Base-by-base conservation (phyloP, 1,284 basidiomycete species). In the Cryptococcus sp. region DNA sequence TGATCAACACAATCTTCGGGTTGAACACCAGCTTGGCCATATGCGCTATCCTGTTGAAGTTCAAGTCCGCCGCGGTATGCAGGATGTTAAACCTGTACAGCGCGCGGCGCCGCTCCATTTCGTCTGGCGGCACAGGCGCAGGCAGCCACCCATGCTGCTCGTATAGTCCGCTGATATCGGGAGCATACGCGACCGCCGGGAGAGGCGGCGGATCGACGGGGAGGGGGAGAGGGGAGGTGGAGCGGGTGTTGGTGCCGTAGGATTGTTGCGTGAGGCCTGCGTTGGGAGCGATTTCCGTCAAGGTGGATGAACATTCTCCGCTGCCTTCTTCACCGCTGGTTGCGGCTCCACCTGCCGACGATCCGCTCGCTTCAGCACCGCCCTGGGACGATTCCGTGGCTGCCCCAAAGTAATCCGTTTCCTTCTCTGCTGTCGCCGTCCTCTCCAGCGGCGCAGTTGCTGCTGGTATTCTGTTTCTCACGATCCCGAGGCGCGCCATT, bases 21-120 rank as follows among this genome's bases (percentile, higher is more conserved):
- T 85, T 89, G 78, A 97, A 96, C 13, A 97, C 93, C 33, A 97
- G 80, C 78, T 94, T 95, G 52, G 88, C 89, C 48, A 97, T 82
- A 57, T 81, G 80, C 83, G 90, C 63, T 83, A 97, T 94, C 20
- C 93, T 84, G 75, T 96, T 92, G 72, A 97, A 96, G 72, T 95
- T 95, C 63, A 84, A 79, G 71, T 97, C 91, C 16, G 86, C 81
- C 16, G 85, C 84, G 0, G 90, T 91, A 62, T 89, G 85, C 81
- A 90, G 85, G 35, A 94, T 88, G 64, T 91, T 91, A 78, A 89
- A 92, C 63, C 87, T 88, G 63, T 67, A 70, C n/a, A 95, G 75
- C 4, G 91, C 91, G 48, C 89, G 81, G 42, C 88, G 78, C 20
- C 91, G 82, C 54, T 89, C 88, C 20, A 84, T 75, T 73, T 95